phyloP scores from a whole-genome alignment of 805 yeast genomes.

The Yarrowia sp. region DNA sequence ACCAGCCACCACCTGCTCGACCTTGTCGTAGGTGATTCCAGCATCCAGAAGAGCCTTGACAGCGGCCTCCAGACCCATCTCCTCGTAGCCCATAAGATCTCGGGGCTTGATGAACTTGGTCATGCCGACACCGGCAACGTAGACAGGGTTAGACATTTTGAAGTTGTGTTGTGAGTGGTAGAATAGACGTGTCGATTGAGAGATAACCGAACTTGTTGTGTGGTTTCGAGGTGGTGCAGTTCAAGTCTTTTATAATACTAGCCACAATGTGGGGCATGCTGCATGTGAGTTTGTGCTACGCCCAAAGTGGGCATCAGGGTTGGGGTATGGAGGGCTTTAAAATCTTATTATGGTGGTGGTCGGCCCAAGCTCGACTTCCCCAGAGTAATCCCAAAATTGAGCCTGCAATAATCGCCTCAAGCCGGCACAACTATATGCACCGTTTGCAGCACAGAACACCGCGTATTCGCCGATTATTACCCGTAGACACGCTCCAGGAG shows the following conservation, averaged over 20 bases:
- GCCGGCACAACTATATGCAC: conserved; percentile 28
- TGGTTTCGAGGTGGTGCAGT: neutral
- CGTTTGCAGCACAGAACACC: neutral
- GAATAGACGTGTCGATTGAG: too few species aligned
- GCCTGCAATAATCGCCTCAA: conserved; percentile 19
- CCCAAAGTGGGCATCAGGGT: neutral
- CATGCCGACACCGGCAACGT: conserved; percentile 47
- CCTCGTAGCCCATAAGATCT: conserved; percentile 43
- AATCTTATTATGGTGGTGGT: conserved; percentile 25
- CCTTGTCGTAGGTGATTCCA: conserved; percentile 45
- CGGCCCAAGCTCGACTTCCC: conserved; percentile 22
- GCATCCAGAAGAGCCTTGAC: conserved; percentile 46
- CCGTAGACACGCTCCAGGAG: too few species aligned
- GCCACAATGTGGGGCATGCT: conserved; percentile 38
- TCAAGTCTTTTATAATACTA: conserved; percentile 24
- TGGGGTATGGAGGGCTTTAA: conserved; percentile 18
- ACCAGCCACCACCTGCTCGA: conserved; percentile 43
- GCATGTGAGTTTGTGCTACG: conserved; percentile 24
- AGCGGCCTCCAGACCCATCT: conserved; percentile 45
- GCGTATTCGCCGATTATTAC: neutral
- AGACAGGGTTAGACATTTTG: conserved; percentile 40
- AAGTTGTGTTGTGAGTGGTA: neutral
- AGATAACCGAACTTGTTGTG: neutral
- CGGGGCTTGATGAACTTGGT: conserved; percentile 46
- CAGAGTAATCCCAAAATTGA: conserved; percentile 33